Evolutionary conservation across 2,329 filamentous ascomycete genomes (phyloP).

Genomic region (Thielaviopsis musarum): DNA sequence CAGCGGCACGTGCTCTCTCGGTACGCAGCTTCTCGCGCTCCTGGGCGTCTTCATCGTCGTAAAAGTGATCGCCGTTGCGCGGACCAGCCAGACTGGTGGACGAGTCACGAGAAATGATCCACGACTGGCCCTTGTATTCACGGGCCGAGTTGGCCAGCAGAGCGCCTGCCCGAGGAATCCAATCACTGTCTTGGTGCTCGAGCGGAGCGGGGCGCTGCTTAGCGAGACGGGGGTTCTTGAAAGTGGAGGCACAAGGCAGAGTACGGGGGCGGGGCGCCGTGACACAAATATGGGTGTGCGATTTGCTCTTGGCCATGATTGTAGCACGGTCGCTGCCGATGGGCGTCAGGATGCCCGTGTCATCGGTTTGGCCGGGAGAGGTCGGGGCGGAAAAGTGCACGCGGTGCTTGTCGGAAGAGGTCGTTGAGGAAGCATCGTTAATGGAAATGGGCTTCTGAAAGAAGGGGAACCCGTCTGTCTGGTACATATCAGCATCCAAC

Average conservation of each 20-base stretch:
- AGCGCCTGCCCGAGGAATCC: slow-evolving; percentile 47
- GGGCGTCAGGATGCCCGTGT: slow-evolving; percentile 24
- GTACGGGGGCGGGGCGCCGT: slow-evolving; percentile 9
- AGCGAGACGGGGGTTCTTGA: neutral
- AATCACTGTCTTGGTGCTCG: slow-evolving; percentile 39
- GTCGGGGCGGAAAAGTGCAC: slow-evolving; percentile 29
- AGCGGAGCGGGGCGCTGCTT: slow-evolving; percentile 14
- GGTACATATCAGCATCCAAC: slow-evolving; percentile 22
- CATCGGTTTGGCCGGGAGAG: slow-evolving; percentile 26
- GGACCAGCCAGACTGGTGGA: slow-evolving; percentile 42
- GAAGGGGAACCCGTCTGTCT: slow-evolving; percentile 4
- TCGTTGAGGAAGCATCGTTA: slow-evolving; percentile 20
- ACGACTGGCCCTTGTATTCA: slow-evolving; percentile 52
- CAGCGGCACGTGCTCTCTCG: neutral
- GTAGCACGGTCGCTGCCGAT: slow-evolving; percentile 13
- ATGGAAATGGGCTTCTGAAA: neutral
- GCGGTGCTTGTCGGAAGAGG: slow-evolving; percentile 24
- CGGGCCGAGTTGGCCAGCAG: slow-evolving; percentile 43
- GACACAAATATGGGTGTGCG: slow-evolving; percentile 35
- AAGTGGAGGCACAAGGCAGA: neutral
- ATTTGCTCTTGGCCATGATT: slow-evolving; percentile 43
- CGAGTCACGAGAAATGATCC: slow-evolving; percentile 48
- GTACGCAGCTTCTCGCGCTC: slow-evolving; percentile 25
- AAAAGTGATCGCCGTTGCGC: slow-evolving; percentile 30
- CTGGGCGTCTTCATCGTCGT: slow-evolving; percentile 27